A percentile compares a stretch with the other conserved stretches of the same genome.
phyloP scores from a whole-genome alignment of 805 yeast genomes.

The Wickerhamomyces strasburgensis region DNA sequence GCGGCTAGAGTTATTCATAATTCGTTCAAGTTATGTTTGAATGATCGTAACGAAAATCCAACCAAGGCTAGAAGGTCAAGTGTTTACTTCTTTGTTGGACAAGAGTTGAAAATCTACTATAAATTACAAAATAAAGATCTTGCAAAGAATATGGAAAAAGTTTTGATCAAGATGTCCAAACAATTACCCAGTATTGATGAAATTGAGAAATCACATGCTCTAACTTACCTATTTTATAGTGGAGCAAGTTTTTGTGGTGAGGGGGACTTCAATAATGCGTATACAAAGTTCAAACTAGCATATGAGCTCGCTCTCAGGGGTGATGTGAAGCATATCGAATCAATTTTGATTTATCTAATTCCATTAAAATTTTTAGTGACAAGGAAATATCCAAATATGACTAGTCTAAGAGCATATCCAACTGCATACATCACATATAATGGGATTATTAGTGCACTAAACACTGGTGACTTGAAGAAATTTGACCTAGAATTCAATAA shows the following conservation, averaged over 20 bases:
- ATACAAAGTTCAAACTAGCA: slow-evolving; percentile 48
- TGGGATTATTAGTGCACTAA: slow-evolving; percentile 25
- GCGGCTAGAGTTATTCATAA: slow-evolving; percentile 64
- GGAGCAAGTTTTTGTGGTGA: slow-evolving; percentile 65
- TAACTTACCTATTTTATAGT: slow-evolving; percentile 62
- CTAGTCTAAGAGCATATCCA: slow-evolving; percentile 38
- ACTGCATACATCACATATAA: slow-evolving; percentile 39
- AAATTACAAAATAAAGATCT: slow-evolving; percentile 61
- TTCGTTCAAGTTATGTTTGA: slow-evolving; percentile 71
- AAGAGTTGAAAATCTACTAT: slow-evolving; percentile 66
- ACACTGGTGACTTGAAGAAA: slow-evolving; percentile 48
- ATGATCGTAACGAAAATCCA: slow-evolving; percentile 62
- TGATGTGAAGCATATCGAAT: slow-evolving; percentile 22
- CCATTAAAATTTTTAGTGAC: slow-evolving; percentile 56
- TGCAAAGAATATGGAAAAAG: slow-evolving; percentile 71
- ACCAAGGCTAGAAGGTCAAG: slow-evolving; percentile 50
- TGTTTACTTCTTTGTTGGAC: slow-evolving; percentile 65
- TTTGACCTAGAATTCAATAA: slow-evolving; percentile 42
- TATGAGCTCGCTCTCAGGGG: slow-evolving; percentile 11
- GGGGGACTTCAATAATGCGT: slow-evolving; percentile 50
- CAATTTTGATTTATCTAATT: slow-evolving; percentile 52
- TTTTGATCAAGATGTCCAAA: slow-evolving; percentile 46
- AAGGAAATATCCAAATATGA: slow-evolving; percentile 41
- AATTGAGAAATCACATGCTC: slow-evolving; percentile 47
- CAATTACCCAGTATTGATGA: slow-evolving; percentile 46